phyloP scores from a whole-genome alignment of 306 rosid species.

The Arachis stenosperma region DNA sequence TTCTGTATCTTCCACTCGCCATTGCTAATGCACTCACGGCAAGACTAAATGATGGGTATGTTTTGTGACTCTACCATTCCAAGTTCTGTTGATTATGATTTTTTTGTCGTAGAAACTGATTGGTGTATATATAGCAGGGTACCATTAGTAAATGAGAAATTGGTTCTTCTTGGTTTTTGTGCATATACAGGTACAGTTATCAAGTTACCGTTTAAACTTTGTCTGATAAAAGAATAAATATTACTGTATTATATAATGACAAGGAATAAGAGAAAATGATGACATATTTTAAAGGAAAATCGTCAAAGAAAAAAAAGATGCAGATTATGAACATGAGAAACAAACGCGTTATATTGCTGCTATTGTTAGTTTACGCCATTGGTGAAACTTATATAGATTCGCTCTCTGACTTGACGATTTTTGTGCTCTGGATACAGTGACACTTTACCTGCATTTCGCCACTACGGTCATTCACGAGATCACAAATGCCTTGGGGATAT shows the following conservation, averaged over 20 bases:
- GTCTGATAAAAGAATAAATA: neutral
- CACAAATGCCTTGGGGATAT: constrained; percentile 82
- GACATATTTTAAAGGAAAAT: neutral
- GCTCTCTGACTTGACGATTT: constrained; percentile 27
- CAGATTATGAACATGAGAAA: constrained; percentile 9
- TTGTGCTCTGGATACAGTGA: constrained; percentile 47
- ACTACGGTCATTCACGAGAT: constrained; percentile 81
- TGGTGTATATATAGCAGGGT: constrained; percentile 57
- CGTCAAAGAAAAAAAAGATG: neutral
- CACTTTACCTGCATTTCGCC: constrained; percentile 78
- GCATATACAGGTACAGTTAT: constrained; percentile 58
- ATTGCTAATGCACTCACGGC: constrained; percentile 87
- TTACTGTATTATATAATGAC: neutral
- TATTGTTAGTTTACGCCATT: constrained; percentile 2
- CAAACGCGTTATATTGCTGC: neutral
- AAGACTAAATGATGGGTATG: constrained; percentile 84
- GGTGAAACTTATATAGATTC: constrained; percentile 1
- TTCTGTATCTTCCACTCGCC: constrained; percentile 82
- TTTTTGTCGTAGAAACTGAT: constrained; percentile 37
- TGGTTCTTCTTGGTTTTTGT: constrained; percentile 82
- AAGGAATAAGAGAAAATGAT: constrained; percentile 27
- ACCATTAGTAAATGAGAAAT: constrained; percentile 75
- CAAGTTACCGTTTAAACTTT: neutral
- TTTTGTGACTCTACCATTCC: constrained; percentile 31
- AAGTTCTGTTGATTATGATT: neutral